Base-by-base conservation (phyloP, 441 rosid species). In the Populus trichocarpa region DNA sequence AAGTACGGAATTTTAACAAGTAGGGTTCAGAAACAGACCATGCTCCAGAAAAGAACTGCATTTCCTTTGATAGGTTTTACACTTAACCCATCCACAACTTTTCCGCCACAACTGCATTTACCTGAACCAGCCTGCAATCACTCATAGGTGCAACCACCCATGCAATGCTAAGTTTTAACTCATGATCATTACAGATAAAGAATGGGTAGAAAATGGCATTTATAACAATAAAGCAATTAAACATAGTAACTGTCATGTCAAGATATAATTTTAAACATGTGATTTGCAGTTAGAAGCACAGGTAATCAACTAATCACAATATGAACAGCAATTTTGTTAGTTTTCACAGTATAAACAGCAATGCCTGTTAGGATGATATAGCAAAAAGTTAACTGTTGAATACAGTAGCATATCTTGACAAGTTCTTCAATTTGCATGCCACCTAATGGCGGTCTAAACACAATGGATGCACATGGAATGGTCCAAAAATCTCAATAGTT, bases 21-120 rank as follows among this genome's bases (percentile, higher is more conserved):
- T 35, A 67, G 70, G 25, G 66, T 63, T 67, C n/a, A 46, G 81
- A 67, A 81, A 89, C 92, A 69, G 74, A 96, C 99, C 99, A 96
- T 94, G 97, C 99, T 96, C 98, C 98, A 96, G 85, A 96, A 96
- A 78, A 96, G 97, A 69, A 96, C 93, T 0, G 98, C 97, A 81
- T 93, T 89, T 84, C 97, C 99, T 87, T 90, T 88, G 36, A 65
- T 61, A 16, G 98, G 99, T 84, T 96, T 90, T 72, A 96, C 97
- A 16, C 92, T 91, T 79, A 96, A 18, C 35, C 99, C 99, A 80
- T 87, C 87, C 84, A 87, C 77, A n/a, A 71, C 81, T 85, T 90
- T 92, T 77, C 99, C 94, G 50, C 97, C 99, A 75, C 99, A 96
- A 76, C 79, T 88, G 83, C 99, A 93, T 67, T 91, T 92, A 61